Conservation (phyloP, 73 alveolate species). For the Tetrahymena borealis region DNA sequence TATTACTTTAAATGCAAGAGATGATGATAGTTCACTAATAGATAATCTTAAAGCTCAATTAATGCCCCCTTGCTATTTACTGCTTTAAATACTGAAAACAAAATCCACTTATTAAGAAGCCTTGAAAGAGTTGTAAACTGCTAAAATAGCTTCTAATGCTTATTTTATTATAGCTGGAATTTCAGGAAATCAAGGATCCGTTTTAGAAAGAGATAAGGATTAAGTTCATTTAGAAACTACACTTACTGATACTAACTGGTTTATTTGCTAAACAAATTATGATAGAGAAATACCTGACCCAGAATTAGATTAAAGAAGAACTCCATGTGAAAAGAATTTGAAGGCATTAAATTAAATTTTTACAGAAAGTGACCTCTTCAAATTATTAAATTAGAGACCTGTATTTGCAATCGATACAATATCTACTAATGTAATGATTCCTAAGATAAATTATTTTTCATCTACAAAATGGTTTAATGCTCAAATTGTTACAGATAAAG, state of each 20-base stretch:
- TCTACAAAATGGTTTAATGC: background rate
- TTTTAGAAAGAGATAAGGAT: background rate
- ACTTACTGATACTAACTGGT: background rate
- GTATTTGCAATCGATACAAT: background rate
- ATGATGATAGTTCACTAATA: background rate
- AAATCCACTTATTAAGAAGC: background rate
- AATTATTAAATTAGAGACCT: background rate
- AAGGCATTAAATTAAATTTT: no score
- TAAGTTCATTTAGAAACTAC: background rate
- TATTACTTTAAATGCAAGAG: background rate
- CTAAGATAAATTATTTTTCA: background rate
- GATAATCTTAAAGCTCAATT: no score
- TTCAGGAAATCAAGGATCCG: background rate
- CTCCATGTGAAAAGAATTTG: background rate
- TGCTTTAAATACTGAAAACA: background rate
- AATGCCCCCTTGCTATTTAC: background rate
- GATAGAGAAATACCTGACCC: background rate
- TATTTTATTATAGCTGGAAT: background rate
- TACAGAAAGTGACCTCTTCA: background rate
- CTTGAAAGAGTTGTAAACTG: no score
- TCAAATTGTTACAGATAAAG: no score
- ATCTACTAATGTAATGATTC: background rate
- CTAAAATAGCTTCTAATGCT: background rate
- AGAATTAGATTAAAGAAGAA: background rate
- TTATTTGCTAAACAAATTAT: background rate